These are phyloP conservation scores for Boletus tomentosulus DNA, from an alignment of 768 basidiomycete species.

Conservation along the genomic window DNA sequence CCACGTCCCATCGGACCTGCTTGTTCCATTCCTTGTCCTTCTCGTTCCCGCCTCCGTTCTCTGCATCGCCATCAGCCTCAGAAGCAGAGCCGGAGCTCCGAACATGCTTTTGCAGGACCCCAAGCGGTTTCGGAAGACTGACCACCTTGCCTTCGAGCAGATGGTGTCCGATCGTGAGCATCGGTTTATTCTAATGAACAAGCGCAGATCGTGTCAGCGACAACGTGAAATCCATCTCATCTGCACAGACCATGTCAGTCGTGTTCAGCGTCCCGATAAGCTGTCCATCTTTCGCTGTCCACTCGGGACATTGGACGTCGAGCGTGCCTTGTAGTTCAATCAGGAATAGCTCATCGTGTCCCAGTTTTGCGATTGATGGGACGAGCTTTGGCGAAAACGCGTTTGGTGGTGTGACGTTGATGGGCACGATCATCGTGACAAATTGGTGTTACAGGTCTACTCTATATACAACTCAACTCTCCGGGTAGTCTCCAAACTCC, in stretches of 20 bases:
- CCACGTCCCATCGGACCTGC: slow-evolving; percentile 50
- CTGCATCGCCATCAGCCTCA: not conserved
- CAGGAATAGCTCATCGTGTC: slow-evolving; percentile 74
- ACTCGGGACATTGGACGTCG: slow-evolving; percentile 55
- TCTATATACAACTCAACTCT: slow-evolving; percentile 3
- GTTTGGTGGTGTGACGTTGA: slow-evolving; percentile 38
- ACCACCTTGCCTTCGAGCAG: slow-evolving; percentile 85
- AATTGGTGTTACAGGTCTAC: not conserved
- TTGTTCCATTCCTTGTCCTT: not conserved
- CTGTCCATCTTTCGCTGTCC: slow-evolving; percentile 56
- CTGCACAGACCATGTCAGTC: slow-evolving; percentile 52
- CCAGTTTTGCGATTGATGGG: slow-evolving; percentile 63
- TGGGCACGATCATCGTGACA: slow-evolving; percentile 59
- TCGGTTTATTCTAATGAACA: slow-evolving; percentile 61
- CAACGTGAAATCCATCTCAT: not conserved
- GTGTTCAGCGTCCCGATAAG: slow-evolving; percentile 75
- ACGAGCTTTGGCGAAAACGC: slow-evolving; percentile 46
- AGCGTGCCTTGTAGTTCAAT: slow-evolving; percentile 87
- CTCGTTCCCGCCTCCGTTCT: not conserved
- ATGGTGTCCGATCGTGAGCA: slow-evolving; percentile 81
- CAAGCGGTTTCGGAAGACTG: slow-evolving; percentile 73
- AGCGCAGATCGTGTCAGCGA: slow-evolving; percentile 2
- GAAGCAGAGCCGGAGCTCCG: not conserved
- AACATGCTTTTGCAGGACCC: slow-evolving; percentile 51
- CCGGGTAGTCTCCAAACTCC: slow-evolving; percentile 55